Base-by-base conservation (phyloP, 805 yeast genomes). In the Cyberlindnera xylosilytica region DNA sequence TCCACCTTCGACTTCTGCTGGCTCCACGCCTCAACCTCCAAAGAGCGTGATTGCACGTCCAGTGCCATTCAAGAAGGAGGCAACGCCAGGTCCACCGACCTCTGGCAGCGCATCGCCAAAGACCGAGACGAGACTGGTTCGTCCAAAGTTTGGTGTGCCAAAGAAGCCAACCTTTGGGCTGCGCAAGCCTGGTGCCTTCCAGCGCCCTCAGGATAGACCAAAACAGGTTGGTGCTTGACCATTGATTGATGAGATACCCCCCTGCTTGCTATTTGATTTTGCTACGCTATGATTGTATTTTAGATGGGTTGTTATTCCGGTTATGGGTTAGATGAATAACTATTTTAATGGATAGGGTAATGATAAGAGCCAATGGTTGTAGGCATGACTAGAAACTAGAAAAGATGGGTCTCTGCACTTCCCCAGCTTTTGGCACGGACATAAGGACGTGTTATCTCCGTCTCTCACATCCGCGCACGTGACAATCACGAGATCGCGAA, bases 141-240 rank as follows among this genome's bases (percentile, higher is more conserved):
- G 60, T 39, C 61, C 60, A 3, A 57, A 57, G 38, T 57, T 57
- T 17, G 56, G 54, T 4, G 36, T 50, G 2, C 56, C 54, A 33
- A 57, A 56, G 39, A 54, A 57, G 15, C 42, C 49, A 12, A 45
- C 56, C 5, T 56, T 57, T 40, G 59, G 59, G 2, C 42, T 58
- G 7, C 49, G 59, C 28, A 57, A 57, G 41, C 62, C 62, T 2
- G 56, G 60, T 27, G 61, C 61, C 2, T 58, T 57, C 43, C 54
- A 55, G 24, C 53, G 53, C 38, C 61, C 61, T 8, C 44, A 46
- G 18, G 57, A 53, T 31, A 45, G 53, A 18, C 47, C 45, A 7
- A 50, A 54, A 42, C 54, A 50, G 41, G 45, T 46, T 28, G 52
- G 51, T 34, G 53, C 46, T n/a, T 47, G 40, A 48, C 3, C 6